These are phyloP conservation scores for Macrocybe gigantea DNA, from an alignment of 768 basidiomycete genomes.

Conservation along the genomic window DNA sequence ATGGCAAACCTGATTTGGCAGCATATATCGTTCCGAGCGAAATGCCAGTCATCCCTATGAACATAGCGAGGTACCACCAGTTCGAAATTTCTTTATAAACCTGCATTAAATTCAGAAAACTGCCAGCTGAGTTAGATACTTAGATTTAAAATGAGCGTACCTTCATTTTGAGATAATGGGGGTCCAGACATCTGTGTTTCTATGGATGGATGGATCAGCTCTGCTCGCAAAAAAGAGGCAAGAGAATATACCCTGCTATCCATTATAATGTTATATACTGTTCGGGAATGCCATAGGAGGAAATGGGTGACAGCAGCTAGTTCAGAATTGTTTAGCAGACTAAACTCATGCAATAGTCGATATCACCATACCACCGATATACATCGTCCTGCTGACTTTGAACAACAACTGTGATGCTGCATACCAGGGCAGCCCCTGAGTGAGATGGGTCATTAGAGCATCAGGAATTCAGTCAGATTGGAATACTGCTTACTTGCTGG, in stretches of 20 bases:
- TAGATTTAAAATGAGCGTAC: slow-evolving; percentile 5
- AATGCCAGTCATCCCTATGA: slow-evolving; percentile 22
- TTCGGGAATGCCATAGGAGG: slow-evolving; percentile 40
- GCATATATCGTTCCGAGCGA: slow-evolving; percentile 28
- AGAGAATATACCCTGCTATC: slow-evolving; percentile 13
- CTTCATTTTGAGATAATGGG: slow-evolving; percentile 33
- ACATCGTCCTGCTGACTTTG: slow-evolving; percentile 30
- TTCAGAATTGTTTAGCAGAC: neutral
- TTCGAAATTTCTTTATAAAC: slow-evolving; percentile 29
- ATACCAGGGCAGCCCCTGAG: slow-evolving; percentile 33
- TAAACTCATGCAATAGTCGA: neutral
- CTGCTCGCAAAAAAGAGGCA: neutral
- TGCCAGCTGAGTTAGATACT: neutral
- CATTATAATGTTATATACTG: slow-evolving; percentile 29
- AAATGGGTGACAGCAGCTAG: slow-evolving; percentile 40
- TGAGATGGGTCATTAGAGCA: neutral
- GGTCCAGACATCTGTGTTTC: slow-evolving; percentile 29
- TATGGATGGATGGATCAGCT: slow-evolving; percentile 23
- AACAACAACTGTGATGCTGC: slow-evolving; percentile 36
- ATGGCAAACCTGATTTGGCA: slow-evolving; percentile 28
- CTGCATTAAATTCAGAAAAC: slow-evolving; percentile 4
- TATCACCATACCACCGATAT: slow-evolving; percentile 26
- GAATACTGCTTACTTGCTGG: slow-evolving; percentile 14
- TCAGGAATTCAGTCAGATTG: too few species aligned
- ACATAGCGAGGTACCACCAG: slow-evolving; percentile 28